Conservation (phyloP, 164 flowering plant species). For the grape (Vitis vinifera) region ASM3070453v1 NC_081811.1:1736001-1736500, state of each 20-base stretch:
- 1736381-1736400: background rate
- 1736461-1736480: background rate
- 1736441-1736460: background rate
- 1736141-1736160: slow-evolving; percentile 86
- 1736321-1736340: too few relatives aligned
- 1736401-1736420: background rate
- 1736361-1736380: background rate
- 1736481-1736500: background rate
- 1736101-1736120: background rate
- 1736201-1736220: slow-evolving; percentile 93
- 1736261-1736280: too few relatives aligned
- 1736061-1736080: background rate
- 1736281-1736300: too few relatives aligned
- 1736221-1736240: slow-evolving; percentile 98
- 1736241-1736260: too few relatives aligned
- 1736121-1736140: slow-evolving; percentile 10
- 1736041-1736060: background rate
- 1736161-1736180: slow-evolving; percentile 65
- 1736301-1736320: too few relatives aligned
- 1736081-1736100: background rate
- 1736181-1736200: slow-evolving; percentile 93
- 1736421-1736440: background rate
- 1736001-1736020: background rate
- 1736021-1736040: background rate
- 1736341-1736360: too few relatives aligned